These are phyloP conservation scores for Brasenia schreberi DNA, from an alignment of 164 flowering plant genomes.

Conservation along the genomic window DNA sequence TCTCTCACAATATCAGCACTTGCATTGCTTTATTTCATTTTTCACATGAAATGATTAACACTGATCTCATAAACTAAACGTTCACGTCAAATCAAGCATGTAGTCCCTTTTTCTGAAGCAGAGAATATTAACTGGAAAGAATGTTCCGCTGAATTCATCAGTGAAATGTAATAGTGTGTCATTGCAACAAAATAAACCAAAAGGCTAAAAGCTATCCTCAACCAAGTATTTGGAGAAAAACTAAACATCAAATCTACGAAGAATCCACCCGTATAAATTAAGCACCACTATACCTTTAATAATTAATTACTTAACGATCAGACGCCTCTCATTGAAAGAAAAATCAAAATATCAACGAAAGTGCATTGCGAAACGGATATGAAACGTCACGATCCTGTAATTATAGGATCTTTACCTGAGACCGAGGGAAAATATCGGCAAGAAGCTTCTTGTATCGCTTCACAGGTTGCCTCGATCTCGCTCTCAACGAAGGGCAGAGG, in stretches of 20 bases:
- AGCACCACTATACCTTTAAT: not conserved
- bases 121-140: not conserved
- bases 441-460: slow-evolving; percentile 82
- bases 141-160: no score
- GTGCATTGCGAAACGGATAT: not conserved
- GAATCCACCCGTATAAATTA: not conserved
- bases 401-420: slow-evolving; percentile 30
- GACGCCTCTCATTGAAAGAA: not conserved
- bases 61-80: not conserved
- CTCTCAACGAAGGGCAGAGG: slow-evolving; percentile 78
- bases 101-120: not conserved
- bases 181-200: no score
- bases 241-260: not conserved
- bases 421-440: slow-evolving; percentile 60
- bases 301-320: not conserved
- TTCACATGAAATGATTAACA: not conserved
- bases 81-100: not conserved
- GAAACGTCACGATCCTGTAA: not conserved
- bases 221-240: not conserved
- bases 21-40: not conserved
- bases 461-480: slow-evolving; percentile 84
- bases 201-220: no score
- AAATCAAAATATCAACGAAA: not conserved
- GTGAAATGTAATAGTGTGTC: no score
- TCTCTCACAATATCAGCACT: no score